phyloP scores from a whole-genome alignment of 805 yeast genomes.

The Suhomyces prunicola region DNA sequence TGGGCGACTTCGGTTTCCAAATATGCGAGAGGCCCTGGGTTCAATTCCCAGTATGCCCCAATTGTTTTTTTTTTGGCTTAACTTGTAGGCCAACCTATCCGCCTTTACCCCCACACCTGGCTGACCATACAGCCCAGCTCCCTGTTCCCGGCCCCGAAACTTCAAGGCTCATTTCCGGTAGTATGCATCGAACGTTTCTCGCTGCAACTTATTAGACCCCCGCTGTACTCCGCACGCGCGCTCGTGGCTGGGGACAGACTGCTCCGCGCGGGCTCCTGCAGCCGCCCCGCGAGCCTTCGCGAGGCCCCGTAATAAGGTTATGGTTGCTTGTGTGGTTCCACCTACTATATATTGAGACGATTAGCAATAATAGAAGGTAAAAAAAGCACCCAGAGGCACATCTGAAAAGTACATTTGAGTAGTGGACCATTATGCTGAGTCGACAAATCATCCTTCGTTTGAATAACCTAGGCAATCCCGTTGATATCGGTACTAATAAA shows the following conservation, averaged over 20 bases:
- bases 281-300: neutral
- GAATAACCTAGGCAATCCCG: slow-evolving; percentile 48
- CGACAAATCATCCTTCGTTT: slow-evolving; percentile 44
- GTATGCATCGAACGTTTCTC: neutral
- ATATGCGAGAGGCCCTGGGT: slow-evolving; percentile 61
- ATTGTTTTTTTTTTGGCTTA: slow-evolving; percentile 2
- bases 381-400: neutral
- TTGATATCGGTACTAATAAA: slow-evolving; percentile 28
- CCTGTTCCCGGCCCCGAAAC: neutral
- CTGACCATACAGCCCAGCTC: neutral
- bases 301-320: neutral
- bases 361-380: neutral
- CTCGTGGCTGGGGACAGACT: neutral
- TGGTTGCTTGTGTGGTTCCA: neutral
- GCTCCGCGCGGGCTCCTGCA: neutral
- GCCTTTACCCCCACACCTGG: neutral
- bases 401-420: no score
- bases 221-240: neutral
- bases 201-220: neutral
- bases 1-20: slow-evolving; percentile 12
- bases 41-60: slow-evolving; percentile 54
- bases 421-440: slow-evolving; percentile 13
- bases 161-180: neutral
- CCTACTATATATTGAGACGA: neutral
- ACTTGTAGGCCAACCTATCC: neutral